Evolutionary conservation across 306 rosid species (phyloP).

Genomic region (Cicer arietinum): DNA sequence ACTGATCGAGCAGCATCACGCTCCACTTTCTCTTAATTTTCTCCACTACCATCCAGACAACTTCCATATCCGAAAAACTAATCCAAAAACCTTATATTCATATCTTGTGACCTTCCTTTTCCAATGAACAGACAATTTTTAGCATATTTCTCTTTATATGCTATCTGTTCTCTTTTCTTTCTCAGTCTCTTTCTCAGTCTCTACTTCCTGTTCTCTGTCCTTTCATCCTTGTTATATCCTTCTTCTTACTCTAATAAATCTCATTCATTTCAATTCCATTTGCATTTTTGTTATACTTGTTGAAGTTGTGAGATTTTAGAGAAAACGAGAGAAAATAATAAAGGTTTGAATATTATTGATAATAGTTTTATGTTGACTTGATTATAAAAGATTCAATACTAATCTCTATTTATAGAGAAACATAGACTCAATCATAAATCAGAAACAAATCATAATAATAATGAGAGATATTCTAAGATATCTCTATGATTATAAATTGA

Average conservation of each 20-base stretch:
- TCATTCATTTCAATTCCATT: too few relatives aligned
- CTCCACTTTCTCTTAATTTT: not conserved
- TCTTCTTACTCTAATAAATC: not conserved
- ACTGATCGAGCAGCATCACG: not conserved
- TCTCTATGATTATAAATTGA: too few relatives aligned
- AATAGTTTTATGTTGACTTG: too few relatives aligned
- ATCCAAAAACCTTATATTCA: not conserved
- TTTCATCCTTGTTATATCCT: not conserved
- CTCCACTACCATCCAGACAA: not conserved
- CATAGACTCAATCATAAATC: too few relatives aligned
- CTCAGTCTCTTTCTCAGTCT: not conserved
- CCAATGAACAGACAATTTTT: not conserved
- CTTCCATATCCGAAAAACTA: not conserved
- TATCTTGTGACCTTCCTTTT: not conserved
- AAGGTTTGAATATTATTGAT: too few relatives aligned
- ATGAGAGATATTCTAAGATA: too few relatives aligned
- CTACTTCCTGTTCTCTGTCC: not conserved
- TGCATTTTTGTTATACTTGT: too few relatives aligned
- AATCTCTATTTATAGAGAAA: too few relatives aligned
- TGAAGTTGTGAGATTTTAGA: too few relatives aligned
- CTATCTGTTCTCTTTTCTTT: not conserved
- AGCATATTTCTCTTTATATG: not conserved
- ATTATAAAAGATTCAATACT: too few relatives aligned
- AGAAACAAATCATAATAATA: too few relatives aligned
- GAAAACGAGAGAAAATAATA: too few relatives aligned